phyloP scores from a whole-genome alignment of 2,329 filamentous ascomycete species.

The Chaetomiaceae sp. region DNA sequence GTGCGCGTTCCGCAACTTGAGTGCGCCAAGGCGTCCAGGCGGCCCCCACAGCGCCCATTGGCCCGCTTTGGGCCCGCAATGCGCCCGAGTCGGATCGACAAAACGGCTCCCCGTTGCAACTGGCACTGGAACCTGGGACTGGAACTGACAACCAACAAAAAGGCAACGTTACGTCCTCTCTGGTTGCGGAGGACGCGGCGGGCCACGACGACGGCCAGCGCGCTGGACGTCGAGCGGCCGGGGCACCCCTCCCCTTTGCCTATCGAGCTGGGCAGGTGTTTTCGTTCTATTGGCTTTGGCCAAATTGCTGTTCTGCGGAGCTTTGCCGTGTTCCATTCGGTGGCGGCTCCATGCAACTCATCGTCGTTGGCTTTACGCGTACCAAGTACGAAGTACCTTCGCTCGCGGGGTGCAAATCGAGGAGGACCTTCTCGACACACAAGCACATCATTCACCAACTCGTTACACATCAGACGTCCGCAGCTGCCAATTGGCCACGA shows the following conservation, averaged over 20 bases:
- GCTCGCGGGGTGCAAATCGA: no score
- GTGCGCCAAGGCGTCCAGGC: no score
- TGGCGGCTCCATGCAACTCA: no score
- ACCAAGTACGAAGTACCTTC: no score
- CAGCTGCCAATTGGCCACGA: constrained; percentile 9
- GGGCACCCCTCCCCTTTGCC: background rate
- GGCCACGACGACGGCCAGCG: constrained; percentile 1
- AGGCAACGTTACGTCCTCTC: constrained; percentile 24
- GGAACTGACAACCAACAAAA: constrained; percentile 11
- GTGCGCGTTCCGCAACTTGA: constrained; percentile 13
- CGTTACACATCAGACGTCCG: constrained; percentile 12
- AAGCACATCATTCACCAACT: no score
- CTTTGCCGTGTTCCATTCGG: no score
- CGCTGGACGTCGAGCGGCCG: background rate
- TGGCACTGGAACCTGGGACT: constrained; percentile 8
- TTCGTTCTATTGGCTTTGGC: background rate
- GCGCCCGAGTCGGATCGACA: constrained; percentile 9
- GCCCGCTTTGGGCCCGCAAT: constrained; percentile 1
- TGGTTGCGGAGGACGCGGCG: constrained; percentile 5
- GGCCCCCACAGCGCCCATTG: background rate
- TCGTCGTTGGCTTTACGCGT: no score
- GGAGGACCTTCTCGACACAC: no score
- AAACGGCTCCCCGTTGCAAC: constrained; percentile 5
- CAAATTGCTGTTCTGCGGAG: no score
- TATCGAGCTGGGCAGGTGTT: constrained; percentile 9